Evolutionary conservation across 2,329 filamentous ascomycete species (phyloP), one percentile per base, ranked within the genome.

Genomic region (Phialocephala subalpina): DNA sequence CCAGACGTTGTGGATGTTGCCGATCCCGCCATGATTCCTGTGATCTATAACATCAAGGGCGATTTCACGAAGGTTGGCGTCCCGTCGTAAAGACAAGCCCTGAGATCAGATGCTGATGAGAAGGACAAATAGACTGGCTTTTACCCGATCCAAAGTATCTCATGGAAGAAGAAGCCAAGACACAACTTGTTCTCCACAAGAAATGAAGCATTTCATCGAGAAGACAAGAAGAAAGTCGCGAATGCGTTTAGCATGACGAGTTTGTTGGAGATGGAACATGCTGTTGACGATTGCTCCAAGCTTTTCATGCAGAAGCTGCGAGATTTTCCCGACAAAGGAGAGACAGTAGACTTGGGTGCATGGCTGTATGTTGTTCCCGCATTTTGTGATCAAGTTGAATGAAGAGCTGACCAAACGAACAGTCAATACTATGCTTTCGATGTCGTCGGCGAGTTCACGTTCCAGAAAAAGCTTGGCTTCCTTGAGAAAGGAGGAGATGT

Each of bases 1-100:
- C 93, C 93, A 1, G 88, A 93, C 72, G 93, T 97, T 70, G 83
- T 96, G 71, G 93, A 90, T 58, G 82, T 97, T 65, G 91, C 90
- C 58, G 92, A 96, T 73, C 89, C 90, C 6, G 92, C 91, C 2
- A 93, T 97, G 61, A 84, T 55, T 7, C 49, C 49, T 29, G 25
- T 29, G 22, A 55, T 55, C 22, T 55, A 84, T 14, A 78, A 83
- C 57, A 87, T 97, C 64, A 96, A 96, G 71, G 92, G 92, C 12
- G 25, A 29, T 20, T 91, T 91, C 72, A 58, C 25, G 74, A 83
- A 64, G 64, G 64, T 64, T 29, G 2, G 3, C 11, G 3, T n/a
- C 25, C 20, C 47, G 11, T 52, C 47, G 2, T 52, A 25, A 20
- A 18, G 6, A 7, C 16, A 8, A 9, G n/a, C 20, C n/a, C 22